Evolutionary conservation across 2,329 filamentous ascomycete species (phyloP), one percentile per base, ranked within the genome.

Genomic region (Xylariaceae sp.): DNA sequence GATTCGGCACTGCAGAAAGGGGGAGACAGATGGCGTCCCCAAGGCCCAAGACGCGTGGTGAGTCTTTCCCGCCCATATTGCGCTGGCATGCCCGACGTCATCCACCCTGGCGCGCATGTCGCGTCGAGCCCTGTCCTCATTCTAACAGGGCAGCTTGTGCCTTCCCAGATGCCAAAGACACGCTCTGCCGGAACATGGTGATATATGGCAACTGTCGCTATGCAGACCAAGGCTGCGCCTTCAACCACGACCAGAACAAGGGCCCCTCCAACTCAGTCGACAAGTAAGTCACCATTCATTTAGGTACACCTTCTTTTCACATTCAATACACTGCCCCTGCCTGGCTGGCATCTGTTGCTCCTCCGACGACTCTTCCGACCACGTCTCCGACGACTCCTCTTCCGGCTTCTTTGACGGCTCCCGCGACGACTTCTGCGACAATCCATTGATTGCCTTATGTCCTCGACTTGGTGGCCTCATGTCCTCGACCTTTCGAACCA

Each of bases 141-240:
- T 33, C 44, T 52, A 40, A 54, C 13, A 15, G 27, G 37, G 36
- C 29, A n/a, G 19, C 30, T 21, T 31, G 25, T 30, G 29, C 39
- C 30, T 35, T 14, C 32, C 37, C 46, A 83, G 81, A 85, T 63
- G 84, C 83, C 58, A 93, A 90, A 63, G 88, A 93, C 57, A 94
- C 86, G 5, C 73, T 90, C 37, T 95, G 88, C 64, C 82, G 88
- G 54, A 94, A 95, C 62, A 82, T 95, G 41, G 75, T 88, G 42
- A 94, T 95, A 51, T 94, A 94, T 59, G 88, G 88, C 36, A 84
- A 90, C 61, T 95, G 88, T 60, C 82, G 87, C 44, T 94, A 88
- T 61, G 85, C 93, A 65, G 86, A 93, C 55, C 81, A 85, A 63
- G 87, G 85, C 64, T 94, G 88, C 63, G 79, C 83, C 45, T 94